Percentiles rank a stretch among this genome's conserved stretches.
Conservation (phyloP, 257 asterid genomes). For the Salvia splendens region DNA sequence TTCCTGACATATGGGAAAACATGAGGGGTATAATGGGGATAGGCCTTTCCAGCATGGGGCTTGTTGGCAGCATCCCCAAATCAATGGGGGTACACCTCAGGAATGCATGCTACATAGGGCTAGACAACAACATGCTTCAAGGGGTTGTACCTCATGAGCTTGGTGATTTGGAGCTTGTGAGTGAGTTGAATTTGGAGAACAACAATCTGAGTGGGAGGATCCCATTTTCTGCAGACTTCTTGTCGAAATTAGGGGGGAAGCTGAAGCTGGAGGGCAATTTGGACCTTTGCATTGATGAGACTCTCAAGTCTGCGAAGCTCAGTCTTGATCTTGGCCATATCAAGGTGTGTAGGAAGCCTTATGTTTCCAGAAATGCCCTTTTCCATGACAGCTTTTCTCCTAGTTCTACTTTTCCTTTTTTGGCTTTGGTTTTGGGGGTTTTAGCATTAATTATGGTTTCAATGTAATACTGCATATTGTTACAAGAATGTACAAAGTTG, state of each 20-base stretch:
- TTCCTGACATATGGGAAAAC: slow-evolving; percentile 75
- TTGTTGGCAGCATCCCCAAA: slow-evolving; percentile 67
- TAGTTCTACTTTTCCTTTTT: slow-evolving; percentile 33
- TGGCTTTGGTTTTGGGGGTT: slow-evolving; percentile 31
- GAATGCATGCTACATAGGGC: slow-evolving; percentile 58
- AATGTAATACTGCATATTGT: slow-evolving; percentile 12
- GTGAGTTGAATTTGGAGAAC: slow-evolving; percentile 73
- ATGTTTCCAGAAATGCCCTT: slow-evolving; percentile 51
- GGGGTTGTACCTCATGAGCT: slow-evolving; percentile 75
- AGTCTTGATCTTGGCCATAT: slow-evolving; percentile 42
- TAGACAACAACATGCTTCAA: slow-evolving; percentile 66
- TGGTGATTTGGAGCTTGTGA: slow-evolving; percentile 51
- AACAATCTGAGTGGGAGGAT: slow-evolving; percentile 75
- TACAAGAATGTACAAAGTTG: slow-evolving; percentile 3
- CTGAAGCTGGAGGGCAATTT: slow-evolving; percentile 81
- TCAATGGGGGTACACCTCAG: slow-evolving; percentile 64
- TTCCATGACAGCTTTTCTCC: slow-evolving; percentile 40
- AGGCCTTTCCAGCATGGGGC: slow-evolving; percentile 64
- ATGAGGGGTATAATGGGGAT: slow-evolving; percentile 57
- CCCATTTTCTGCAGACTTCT: slow-evolving; percentile 62
- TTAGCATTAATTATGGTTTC: neutral
- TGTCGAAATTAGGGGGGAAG: slow-evolving; percentile 62
- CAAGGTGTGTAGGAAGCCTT: slow-evolving; percentile 45
- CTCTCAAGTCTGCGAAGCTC: slow-evolving; percentile 36
- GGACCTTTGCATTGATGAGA: slow-evolving; percentile 68